phyloP scores from a whole-genome alignment of 345 rosid species.

The Euclidium syriacum region DNA sequence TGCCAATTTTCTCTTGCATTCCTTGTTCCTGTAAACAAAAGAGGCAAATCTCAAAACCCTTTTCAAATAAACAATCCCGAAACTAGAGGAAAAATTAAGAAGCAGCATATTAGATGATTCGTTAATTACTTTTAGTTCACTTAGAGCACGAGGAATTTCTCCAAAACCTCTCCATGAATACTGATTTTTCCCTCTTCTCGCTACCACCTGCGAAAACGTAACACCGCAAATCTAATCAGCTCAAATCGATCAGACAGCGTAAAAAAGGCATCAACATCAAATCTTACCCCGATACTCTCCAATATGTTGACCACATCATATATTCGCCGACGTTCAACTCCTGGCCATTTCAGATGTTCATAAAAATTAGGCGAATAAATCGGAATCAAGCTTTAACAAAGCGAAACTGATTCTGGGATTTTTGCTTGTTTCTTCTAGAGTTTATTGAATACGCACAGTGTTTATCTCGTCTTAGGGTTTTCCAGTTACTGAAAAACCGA shows the following conservation, averaged over 20 bases:
- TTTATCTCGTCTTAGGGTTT: neutral
- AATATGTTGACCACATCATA: slow-evolving; percentile 78
- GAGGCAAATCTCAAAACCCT: neutral
- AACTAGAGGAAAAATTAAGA: neutral
- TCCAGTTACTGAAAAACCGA: neutral
- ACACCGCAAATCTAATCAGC: slow-evolving; percentile 1
- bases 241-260: slow-evolving; percentile 7
- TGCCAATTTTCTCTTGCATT: slow-evolving; percentile 43
- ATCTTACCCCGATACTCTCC: slow-evolving; percentile 69
- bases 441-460: neutral
- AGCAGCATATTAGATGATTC: neutral
- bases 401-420: no score
- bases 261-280: neutral
- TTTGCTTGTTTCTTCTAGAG: neutral
- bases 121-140: slow-evolving; percentile 42
- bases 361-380: neutral
- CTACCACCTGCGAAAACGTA: slow-evolving; percentile 46
- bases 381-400: neutral
- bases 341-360: slow-evolving; percentile 26
- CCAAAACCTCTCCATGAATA: slow-evolving; percentile 75
- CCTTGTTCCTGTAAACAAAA: slow-evolving; percentile 49
- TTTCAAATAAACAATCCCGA: neutral
- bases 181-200: slow-evolving; percentile 67
- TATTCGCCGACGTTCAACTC: slow-evolving; percentile 74
- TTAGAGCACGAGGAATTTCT: slow-evolving; percentile 58